Evolutionary conservation across 495 filamentous ascomycete genomes (phyloP).

Genomic region (Neurospora pannonica): DNA sequence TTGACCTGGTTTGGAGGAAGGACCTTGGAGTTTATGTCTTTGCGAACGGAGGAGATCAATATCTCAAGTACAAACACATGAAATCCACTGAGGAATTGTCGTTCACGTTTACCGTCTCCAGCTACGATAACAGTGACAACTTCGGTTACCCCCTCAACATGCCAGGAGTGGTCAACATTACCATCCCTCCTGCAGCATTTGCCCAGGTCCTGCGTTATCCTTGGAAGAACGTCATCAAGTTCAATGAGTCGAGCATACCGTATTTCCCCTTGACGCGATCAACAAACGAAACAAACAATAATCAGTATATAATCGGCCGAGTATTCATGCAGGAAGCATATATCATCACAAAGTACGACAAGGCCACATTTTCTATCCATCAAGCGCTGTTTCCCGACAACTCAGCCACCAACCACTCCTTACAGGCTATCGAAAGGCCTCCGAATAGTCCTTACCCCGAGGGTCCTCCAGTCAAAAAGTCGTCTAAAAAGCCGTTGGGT

Average conservation of each 20-base stretch:
- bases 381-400: conserved; percentile 44
- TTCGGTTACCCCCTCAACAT: conserved; percentile 33
- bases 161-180: conserved; percentile 48
- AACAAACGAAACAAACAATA: conserved; percentile 32
- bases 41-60: conserved; percentile 24
- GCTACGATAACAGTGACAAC: conserved; percentile 35
- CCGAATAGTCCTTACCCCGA: conserved; percentile 36
- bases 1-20: conserved; percentile 50
- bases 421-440: conserved; percentile 40
- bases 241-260: conserved; percentile 32
- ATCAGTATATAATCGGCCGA: conserved; percentile 57
- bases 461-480: conserved; percentile 5
- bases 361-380: conserved; percentile 48
- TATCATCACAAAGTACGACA: conserved; percentile 57
- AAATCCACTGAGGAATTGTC: conserved; percentile 30
- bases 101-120: conserved; percentile 51
- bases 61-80: conserved; percentile 17
- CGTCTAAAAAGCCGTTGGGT: conserved; percentile 30
- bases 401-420: conserved; percentile 30
- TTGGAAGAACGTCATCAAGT: conserved; percentile 39
- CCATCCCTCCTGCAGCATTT: conserved; percentile 54
- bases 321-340: conserved; percentile 65
- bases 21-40: conserved; percentile 35
- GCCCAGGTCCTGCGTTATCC: conserved; percentile 50
- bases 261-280: conserved; percentile 54